Evolutionary conservation across 352 stramenopile species (phyloP).

Genomic region (Globisporangium middletonii): DNA sequence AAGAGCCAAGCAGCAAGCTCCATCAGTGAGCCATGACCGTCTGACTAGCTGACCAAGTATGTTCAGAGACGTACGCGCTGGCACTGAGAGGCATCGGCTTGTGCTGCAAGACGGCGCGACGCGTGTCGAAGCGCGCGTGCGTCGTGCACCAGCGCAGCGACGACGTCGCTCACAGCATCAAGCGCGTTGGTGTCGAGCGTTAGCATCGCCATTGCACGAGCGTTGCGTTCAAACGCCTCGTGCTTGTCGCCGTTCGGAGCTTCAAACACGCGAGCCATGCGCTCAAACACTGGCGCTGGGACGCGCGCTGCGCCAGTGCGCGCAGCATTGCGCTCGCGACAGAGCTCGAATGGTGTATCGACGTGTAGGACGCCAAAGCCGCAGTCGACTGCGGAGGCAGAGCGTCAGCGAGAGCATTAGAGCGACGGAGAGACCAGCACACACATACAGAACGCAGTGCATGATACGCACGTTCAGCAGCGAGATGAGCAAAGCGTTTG

Average conservation of each 20-base stretch:
- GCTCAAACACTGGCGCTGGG: constrained; percentile 34
- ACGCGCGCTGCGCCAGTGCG: constrained; percentile 22
- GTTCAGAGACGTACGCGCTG: background rate
- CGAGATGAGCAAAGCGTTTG: constrained; percentile 62
- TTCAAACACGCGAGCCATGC: constrained; percentile 50
- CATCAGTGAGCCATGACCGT: background rate
- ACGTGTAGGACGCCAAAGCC: constrained; percentile 45
- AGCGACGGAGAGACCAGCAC: background rate
- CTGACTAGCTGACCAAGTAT: background rate
- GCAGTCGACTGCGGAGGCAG: constrained; percentile 19
- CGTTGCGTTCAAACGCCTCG: constrained; percentile 30
- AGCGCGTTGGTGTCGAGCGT: background rate
- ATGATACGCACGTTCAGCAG: constrained; percentile 25
- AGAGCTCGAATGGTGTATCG: constrained; percentile 21
- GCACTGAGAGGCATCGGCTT: too few relatives aligned
- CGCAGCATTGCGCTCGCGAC: constrained; percentile 32
- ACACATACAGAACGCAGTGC: background rate
- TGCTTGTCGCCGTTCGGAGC: constrained; percentile 15
- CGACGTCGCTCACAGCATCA: background rate
- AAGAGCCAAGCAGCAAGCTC: too few relatives aligned
- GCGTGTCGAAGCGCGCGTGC: background rate
- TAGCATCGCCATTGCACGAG: constrained; percentile 10
- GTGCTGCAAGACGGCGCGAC: too few relatives aligned
- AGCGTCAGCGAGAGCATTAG: background rate
- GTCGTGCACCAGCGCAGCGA: background rate